These are phyloP conservation scores for Fusarium pininemorale DNA, from an alignment of 2,329 filamentous ascomycete genomes.

Conservation along the genomic window DNA sequence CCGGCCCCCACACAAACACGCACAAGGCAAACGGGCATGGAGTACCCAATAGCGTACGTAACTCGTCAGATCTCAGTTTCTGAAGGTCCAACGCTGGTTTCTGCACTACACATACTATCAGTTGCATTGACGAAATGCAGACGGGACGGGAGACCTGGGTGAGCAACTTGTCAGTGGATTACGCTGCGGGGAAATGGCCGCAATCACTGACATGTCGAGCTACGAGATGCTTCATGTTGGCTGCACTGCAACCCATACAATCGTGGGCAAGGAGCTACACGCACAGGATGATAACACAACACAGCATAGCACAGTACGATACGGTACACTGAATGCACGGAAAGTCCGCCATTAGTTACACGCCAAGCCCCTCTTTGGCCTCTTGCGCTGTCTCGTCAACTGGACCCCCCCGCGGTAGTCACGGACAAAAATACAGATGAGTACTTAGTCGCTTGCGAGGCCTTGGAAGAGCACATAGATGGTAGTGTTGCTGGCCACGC, in stretches of 20 bases:
- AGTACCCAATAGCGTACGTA: conserved; percentile 28
- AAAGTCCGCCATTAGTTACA: not conserved
- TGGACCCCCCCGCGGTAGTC: not conserved
- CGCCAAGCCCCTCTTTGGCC: not conserved
- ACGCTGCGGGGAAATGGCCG: conserved; percentile 34
- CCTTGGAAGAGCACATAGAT: not conserved
- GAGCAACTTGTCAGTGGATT: conserved; percentile 5
- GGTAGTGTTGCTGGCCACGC: conserved; percentile 9
- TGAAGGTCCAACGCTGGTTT: conserved; percentile 17
- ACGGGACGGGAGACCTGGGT: conserved; percentile 4
- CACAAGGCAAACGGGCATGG: conserved; percentile 6
- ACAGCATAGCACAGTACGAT: not conserved
- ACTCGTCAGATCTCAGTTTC: conserved; percentile 40
- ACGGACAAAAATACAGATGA: not conserved
- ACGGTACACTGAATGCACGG: not conserved
- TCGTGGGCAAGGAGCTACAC: conserved; percentile 12
- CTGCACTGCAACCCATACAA: conserved; percentile 22
- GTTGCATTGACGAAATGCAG: conserved; percentile 28
- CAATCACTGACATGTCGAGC: conserved; percentile 8
- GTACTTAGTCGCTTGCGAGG: not conserved
- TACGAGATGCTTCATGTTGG: conserved; percentile 9
- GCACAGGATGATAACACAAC: not conserved
- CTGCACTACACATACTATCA: conserved; percentile 10
- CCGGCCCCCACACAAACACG: conserved; percentile 28
- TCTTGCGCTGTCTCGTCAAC: not conserved